Conservation (phyloP, 1,284 basidiomycete genomes). For the Ceratobasidium sp. region DNA sequence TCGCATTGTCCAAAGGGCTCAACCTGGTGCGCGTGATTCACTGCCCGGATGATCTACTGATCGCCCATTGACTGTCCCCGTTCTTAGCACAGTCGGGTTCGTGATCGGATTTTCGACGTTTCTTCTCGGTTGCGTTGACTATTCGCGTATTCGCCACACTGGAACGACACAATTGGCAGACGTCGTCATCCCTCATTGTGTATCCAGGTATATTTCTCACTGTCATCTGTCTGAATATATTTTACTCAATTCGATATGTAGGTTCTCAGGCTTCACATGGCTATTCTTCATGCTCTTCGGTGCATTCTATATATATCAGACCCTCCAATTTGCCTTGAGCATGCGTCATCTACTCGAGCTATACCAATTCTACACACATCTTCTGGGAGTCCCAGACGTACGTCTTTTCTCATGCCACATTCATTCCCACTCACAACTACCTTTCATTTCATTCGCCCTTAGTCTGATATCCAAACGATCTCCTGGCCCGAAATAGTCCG, state of each 20-base stretch:
- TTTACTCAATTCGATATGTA: slow-evolving; percentile 51
- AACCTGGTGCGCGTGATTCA: slow-evolving; percentile 83
- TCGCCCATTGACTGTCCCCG: slow-evolving; percentile 44
- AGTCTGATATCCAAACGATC: slow-evolving; percentile 97
- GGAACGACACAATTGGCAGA: slow-evolving; percentile 75
- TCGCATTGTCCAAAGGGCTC: slow-evolving; percentile 84
- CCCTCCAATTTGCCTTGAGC: slow-evolving; percentile 59
- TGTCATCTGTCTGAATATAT: slow-evolving; percentile 42
- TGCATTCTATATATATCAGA: slow-evolving; percentile 75
- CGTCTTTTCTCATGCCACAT: slow-evolving; percentile 51
- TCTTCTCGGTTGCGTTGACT: slow-evolving; percentile 94
- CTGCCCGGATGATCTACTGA: slow-evolving; percentile 31
- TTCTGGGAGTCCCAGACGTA: slow-evolving; percentile 65
- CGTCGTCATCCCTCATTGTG: slow-evolving; percentile 81
- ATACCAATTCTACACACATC: slow-evolving; percentile 82
- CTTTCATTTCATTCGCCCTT: too few relatives aligned
- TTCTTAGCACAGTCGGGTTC: slow-evolving; percentile 89
- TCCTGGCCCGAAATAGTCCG: slow-evolving; percentile 96
- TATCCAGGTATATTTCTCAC: slow-evolving; percentile 67
- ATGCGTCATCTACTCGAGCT: slow-evolving; percentile 86
- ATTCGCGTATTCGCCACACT: slow-evolving; percentile 75
- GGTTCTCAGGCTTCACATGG: slow-evolving; percentile 83
- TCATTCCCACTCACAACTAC: background rate
- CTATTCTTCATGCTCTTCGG: slow-evolving; percentile 86
- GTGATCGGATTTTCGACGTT: slow-evolving; percentile 98